Evolutionary conservation across 306 rosid species (phyloP).

Genomic region (Glycine tomentella): DNA sequence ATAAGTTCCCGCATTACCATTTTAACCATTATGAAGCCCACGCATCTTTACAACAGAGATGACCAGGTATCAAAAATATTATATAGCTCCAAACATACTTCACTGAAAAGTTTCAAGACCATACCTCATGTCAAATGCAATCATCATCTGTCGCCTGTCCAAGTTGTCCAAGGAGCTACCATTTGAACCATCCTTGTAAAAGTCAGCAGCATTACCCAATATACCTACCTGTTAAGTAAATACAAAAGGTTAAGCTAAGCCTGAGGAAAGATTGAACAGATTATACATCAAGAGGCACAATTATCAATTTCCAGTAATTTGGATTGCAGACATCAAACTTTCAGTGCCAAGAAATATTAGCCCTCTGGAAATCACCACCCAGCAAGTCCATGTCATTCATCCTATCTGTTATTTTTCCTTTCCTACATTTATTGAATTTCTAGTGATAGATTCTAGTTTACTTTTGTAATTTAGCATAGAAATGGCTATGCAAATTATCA

Average conservation of each 20-base stretch:
- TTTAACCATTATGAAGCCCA: conserved; percentile 94
- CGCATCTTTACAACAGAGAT: conserved; percentile 68
- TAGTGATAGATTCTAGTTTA: background rate
- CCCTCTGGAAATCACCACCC: background rate
- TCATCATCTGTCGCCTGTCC: conserved; percentile 97
- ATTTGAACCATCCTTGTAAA: conserved; percentile 66
- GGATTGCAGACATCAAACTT: conserved; percentile 34
- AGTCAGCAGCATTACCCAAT: conserved; percentile 92
- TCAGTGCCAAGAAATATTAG: conserved; percentile 28
- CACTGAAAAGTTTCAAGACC: conserved; percentile 22
- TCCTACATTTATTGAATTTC: conserved; percentile 39
- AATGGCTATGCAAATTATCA: too few relatives aligned
- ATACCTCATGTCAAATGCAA: conserved; percentile 99
- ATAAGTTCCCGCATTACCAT: conserved; percentile 95
- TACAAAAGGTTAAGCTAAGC: conserved; percentile 29
- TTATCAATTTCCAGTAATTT: conserved; percentile 34
- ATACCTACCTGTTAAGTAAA: conserved; percentile 78
- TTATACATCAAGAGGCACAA: conserved; percentile 44
- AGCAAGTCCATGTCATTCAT: conserved; percentile 20
- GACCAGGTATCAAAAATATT: conserved; percentile 47
- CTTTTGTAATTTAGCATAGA: conserved; percentile 7
- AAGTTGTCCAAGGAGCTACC: conserved; percentile 61
- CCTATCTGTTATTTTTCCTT: conserved; percentile 32
- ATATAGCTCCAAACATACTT: conserved; percentile 38
- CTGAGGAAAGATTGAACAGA: conserved; percentile 19